phyloP scores from a whole-genome alignment of 106 monocot species.

The Gastrodia elata region DNA sequence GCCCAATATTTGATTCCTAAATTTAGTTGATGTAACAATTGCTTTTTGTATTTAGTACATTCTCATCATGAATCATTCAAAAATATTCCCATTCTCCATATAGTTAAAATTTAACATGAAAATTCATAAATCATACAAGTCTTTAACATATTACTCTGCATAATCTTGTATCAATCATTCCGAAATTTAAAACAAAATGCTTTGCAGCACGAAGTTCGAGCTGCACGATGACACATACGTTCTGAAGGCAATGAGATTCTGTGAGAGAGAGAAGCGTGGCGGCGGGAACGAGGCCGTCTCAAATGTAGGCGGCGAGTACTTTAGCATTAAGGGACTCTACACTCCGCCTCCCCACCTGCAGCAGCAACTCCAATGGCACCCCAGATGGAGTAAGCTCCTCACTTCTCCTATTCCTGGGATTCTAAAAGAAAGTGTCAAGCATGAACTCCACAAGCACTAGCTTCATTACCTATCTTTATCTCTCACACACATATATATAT shows the following conservation, averaged over 20 bases:
- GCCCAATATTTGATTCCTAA: too few relatives aligned
- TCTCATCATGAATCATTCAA: too few relatives aligned
- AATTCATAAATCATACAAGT: too few relatives aligned
- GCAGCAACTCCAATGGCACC: constrained; percentile 19
- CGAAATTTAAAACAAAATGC: too few relatives aligned
- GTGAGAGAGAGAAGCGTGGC: constrained; percentile 37
- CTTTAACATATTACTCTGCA: too few relatives aligned
- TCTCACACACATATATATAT: constrained; percentile 1
- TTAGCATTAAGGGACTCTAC: constrained; percentile 14
- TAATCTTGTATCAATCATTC: too few relatives aligned
- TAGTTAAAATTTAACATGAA: too few relatives aligned
- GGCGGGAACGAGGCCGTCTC: constrained; percentile 20
- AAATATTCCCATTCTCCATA: too few relatives aligned
- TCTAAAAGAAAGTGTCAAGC: constrained; percentile 61
- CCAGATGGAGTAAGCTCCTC: constrained; percentile 29
- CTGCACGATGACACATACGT: constrained; percentile 86
- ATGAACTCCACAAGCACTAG: constrained; percentile 32
- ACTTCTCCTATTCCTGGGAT: constrained; percentile 70
- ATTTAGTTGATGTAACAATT: too few relatives aligned
- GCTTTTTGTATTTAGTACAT: too few relatives aligned
- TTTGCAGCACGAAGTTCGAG: constrained; percentile 88
- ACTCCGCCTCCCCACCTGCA: constrained; percentile 23
- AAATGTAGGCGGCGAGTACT: constrained; percentile 44
- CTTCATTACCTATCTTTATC: not conserved
- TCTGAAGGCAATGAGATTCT: constrained; percentile 81